Base-by-base conservation (phyloP, 768 basidiomycete genomes). In the Mycena epipterygia region DNA sequence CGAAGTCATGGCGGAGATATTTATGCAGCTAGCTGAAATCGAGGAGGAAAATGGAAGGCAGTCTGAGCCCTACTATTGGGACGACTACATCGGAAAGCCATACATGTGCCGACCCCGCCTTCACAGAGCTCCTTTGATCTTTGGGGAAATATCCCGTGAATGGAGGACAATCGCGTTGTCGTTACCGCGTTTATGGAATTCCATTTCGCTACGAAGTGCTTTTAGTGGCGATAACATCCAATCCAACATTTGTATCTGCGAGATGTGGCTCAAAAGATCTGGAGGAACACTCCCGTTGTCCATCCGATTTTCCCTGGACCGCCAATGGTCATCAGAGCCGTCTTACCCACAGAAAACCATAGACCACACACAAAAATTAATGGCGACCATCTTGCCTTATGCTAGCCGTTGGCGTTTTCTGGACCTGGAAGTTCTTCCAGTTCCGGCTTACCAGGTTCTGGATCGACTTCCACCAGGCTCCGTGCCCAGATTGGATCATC, bases 251-350 rank as follows among this genome's bases (percentile, higher is more conserved):
- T 12, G 21, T 32, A 46, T 66, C 2, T 66, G 64, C 48, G 29
- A 30, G 27, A 39, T 51, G 37, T 66, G 64, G 64, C 19, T 66
- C 27, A 37, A 66, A 27, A 46, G 64, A 49, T 48, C 64, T 0
- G 64, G n/a, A n/a, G n/a, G 56, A 16, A 37, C 55, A 17, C 35
- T 66, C n/a, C 64, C 64, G 14, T 39, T 66, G 42, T 48, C 55
- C 11, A 49, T 58, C 37, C 37, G 44, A 21, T 33, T 67, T 25
- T 49, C 41, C n/a, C 42, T 32, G 6, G 11, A 30, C 2, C 12
- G 21, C 13, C n/a, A n/a, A n/a, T 2, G 14, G 7, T 16, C 17
- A 7, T 5, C 14, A 14, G 14, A 16, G 12, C 3, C 27, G 32
- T 14, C 1, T 35, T 25, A 1, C 21, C 0, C 25, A 9, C 3